phyloP scores from a whole-genome alignment of 179 eudicot genomes.

The Monotropa hypopitys region DNA sequence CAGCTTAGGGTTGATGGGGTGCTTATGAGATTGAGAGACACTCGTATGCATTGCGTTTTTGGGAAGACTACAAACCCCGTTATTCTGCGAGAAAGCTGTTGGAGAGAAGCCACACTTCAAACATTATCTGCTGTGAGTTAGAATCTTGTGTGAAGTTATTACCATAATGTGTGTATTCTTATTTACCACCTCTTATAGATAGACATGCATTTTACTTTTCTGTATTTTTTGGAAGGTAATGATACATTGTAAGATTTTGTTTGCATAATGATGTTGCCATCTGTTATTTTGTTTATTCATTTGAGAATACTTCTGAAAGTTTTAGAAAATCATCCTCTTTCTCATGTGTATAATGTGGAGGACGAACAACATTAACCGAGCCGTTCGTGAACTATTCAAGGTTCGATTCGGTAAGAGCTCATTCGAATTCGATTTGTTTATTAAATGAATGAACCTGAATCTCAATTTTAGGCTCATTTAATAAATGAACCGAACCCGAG shows the following conservation, averaged over 20 bases:
- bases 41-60: conserved; percentile 60
- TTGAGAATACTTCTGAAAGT: neutral
- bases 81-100: conserved; percentile 73
- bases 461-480: too few relatives aligned
- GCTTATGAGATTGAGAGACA: conserved; percentile 85
- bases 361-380: neutral
- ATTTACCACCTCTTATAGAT: neutral
- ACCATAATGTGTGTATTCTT: neutral
- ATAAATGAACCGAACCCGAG: too few relatives aligned
- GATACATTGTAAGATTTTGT: neutral
- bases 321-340: neutral
- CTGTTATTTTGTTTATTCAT: neutral
- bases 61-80: conserved; percentile 29
- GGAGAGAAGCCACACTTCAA: conserved; percentile 72
- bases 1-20: conserved; percentile 92
- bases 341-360: neutral
- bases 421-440: too few relatives aligned
- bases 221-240: neutral
- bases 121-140: conserved; percentile 56
- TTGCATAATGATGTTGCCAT: neutral
- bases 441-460: too few relatives aligned
- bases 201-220: neutral
- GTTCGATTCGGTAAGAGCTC: too few relatives aligned
- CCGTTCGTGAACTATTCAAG: too few relatives aligned
- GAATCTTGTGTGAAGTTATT: neutral